Evolutionary conservation across 2,329 filamentous ascomycete genomes (phyloP).

Genomic region (Colletotrichum tropicale): DNA sequence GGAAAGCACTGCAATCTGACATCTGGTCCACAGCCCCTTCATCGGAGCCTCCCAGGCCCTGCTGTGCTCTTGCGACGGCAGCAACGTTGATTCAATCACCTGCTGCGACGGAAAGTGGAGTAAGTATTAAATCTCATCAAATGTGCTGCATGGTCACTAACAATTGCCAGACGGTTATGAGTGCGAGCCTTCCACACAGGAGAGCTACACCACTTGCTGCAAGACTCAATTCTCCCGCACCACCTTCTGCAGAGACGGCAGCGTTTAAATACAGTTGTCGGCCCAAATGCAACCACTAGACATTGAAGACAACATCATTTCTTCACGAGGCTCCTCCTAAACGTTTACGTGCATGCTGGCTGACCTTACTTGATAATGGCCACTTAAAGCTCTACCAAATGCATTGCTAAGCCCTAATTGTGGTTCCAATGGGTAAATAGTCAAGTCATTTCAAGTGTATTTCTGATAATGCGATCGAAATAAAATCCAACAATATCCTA

Average conservation of each 20-base stretch:
- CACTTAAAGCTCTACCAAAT: accelerated
- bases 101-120: background rate
- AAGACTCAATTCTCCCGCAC: background rate
- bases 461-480: background rate
- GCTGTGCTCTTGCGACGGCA: background rate
- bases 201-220: background rate
- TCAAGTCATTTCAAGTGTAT: accelerated
- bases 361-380: background rate
- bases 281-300: background rate
- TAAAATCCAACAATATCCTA: accelerated
- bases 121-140: background rate
- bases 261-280: background rate
- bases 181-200: background rate
- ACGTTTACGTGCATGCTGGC: background rate
- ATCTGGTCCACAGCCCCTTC: background rate
- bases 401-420: accelerated
- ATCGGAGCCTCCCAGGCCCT: background rate
- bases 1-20: background rate
- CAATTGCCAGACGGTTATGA: background rate
- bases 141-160: background rate
- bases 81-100: background rate
- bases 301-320: accelerated
- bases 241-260: background rate
- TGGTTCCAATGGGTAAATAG: background rate
- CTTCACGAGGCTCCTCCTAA: background rate